Conservation (phyloP, 129 eudicot genomes). For the Ambrosia trifida region DNA sequence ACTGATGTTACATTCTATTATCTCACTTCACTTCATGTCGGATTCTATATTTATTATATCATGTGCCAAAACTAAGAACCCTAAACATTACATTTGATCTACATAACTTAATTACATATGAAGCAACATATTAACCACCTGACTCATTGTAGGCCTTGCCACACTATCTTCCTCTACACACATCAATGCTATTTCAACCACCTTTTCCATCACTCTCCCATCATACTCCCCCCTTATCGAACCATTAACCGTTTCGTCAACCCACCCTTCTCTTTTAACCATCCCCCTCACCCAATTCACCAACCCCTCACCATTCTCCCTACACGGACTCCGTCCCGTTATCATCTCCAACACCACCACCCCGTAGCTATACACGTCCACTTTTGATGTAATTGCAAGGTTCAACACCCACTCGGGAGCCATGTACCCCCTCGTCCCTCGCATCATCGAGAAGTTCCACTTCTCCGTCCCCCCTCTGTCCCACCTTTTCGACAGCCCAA, state of each 20-base stretch:
- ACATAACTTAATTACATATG: slow-evolving; percentile 1
- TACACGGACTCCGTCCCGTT: slow-evolving; percentile 17
- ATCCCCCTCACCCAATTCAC: slow-evolving; percentile 24
- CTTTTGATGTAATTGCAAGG: slow-evolving; percentile 31
- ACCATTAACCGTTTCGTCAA: slow-evolving; percentile 13
- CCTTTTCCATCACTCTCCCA: background rate
- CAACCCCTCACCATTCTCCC: background rate
- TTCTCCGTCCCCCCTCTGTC: slow-evolving; percentile 9
- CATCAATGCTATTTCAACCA: slow-evolving; percentile 27
- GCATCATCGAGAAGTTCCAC: slow-evolving; percentile 27
- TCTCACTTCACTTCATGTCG: too few relatives aligned
- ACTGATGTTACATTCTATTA: too few relatives aligned
- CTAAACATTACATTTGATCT: too few relatives aligned
- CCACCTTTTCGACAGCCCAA: slow-evolving; percentile 29
- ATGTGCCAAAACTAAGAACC: too few relatives aligned
- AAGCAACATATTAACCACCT: slow-evolving; percentile 30
- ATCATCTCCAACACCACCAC: slow-evolving; percentile 35
- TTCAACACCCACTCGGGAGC: slow-evolving; percentile 38
- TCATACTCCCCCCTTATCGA: slow-evolving; percentile 9
- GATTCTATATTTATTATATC: too few relatives aligned
- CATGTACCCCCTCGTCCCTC: slow-evolving; percentile 41
- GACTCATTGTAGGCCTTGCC: slow-evolving; percentile 43
- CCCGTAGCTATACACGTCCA: slow-evolving; percentile 32
- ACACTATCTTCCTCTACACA: slow-evolving; percentile 35
- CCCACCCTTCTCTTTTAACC: background rate